A percentile compares a stretch with the other conserved stretches of the same genome.
Conservation (phyloP, 176 grass and related monocot species). For the Avena eriantha region DNA sequence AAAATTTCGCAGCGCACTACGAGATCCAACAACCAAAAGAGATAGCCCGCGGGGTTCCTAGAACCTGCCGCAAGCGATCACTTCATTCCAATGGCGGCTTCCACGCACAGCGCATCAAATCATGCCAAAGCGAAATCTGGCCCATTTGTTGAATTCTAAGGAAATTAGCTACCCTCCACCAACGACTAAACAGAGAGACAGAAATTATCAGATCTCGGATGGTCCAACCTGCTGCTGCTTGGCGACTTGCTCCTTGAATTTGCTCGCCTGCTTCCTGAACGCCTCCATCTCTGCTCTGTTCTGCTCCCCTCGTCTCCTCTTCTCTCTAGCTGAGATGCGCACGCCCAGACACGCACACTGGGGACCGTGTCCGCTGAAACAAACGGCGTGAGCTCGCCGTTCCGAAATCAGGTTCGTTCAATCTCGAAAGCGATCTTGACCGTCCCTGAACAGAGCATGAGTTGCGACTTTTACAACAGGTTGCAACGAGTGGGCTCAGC, state of each 20-base stretch:
- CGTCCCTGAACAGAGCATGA: no score
- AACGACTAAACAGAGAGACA: not conserved
- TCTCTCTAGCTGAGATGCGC: slow-evolving; percentile 3
- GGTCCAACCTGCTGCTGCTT: slow-evolving; percentile 90
- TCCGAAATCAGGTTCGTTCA: no score
- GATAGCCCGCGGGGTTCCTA: not conserved
- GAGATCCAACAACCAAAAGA: slow-evolving; percentile 16
- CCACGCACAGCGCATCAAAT: not conserved
- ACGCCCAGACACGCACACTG: not conserved
- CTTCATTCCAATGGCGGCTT: not conserved
- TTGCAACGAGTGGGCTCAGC: not conserved
- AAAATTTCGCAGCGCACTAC: not conserved
- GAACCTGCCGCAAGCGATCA: not conserved
- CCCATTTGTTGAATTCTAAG: not conserved
- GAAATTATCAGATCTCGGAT: slow-evolving; percentile 16
- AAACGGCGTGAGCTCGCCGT: not conserved
- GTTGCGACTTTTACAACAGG: not conserved
- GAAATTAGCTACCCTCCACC: no score
- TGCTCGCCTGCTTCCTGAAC: slow-evolving; percentile 93
- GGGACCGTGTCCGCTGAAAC: not conserved
- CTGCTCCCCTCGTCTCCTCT: not conserved
- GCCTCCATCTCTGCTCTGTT: slow-evolving; percentile 59
- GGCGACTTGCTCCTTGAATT: slow-evolving; percentile 93
- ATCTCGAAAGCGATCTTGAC: no score
- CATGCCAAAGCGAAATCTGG: not conserved